phyloP scores from a whole-genome alignment of 768 basidiomycete genomes.

The Serendipita sp. region DNA sequence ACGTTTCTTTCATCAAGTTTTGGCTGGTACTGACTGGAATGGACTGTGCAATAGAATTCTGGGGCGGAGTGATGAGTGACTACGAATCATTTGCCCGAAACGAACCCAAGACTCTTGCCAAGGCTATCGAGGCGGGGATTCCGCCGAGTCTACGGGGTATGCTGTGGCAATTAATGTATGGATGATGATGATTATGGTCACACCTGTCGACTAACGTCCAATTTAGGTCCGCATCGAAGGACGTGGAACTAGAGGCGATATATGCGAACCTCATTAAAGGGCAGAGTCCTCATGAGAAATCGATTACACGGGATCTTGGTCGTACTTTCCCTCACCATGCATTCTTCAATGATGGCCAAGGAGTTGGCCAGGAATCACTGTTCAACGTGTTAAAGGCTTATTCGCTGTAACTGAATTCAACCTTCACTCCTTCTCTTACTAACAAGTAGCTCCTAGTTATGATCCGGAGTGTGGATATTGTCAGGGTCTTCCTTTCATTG shows the following conservation, averaged over 20 bases:
- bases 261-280: conserved; percentile 75
- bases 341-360: conserved; percentile 87
- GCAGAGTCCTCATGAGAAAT: conserved; percentile 78
- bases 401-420: conserved; percentile 45
- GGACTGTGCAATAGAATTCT: conserved; percentile 46
- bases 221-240: conserved; percentile 82
- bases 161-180: conserved; percentile 91
- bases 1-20: conserved; percentile 14
- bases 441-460: conserved; percentile 32
- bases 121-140: conserved; percentile 84
- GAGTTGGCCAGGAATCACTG: conserved; percentile 90
- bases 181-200: neutral
- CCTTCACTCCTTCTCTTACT: neutral
- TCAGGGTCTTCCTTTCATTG: conserved; percentile 92
- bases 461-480: conserved; percentile 93
- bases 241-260: conserved; percentile 61
- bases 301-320: conserved; percentile 83
- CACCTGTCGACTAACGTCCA: neutral
- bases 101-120: conserved; percentile 59
- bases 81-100: conserved; percentile 78
- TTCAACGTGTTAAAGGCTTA: conserved; percentile 98
- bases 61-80: conserved; percentile 89
- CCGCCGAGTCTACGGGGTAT: conserved; percentile 78
- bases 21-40: neutral
- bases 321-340: conserved; percentile 95